Base-by-base conservation (phyloP, 805 yeast species). In the Kodamaea neixiangensis region DNA sequence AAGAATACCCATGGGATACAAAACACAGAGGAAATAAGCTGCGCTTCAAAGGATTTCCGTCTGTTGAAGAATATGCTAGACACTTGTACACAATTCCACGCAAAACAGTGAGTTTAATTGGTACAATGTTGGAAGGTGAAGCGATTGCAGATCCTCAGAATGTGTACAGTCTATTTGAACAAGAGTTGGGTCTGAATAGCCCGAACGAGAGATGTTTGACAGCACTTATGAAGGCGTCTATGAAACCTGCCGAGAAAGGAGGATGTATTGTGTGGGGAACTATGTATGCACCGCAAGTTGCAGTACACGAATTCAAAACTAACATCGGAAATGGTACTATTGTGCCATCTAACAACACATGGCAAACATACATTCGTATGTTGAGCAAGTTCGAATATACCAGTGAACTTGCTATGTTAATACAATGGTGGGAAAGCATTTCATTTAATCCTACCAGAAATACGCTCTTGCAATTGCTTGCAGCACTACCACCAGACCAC, bases 201-300 rank as follows among this genome's bases (percentile, higher is more conserved):
- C 73, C 75, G 1, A 68, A 67, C 49, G 70, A 65, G 22, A 55
- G 55, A 2, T 67, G 76, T 47, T 49, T 75, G 11, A 34, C 68
- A 2, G 78, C 84, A 0, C 65, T 86, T 20, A 71, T 86, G 25
- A 61, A 71, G 1, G 83, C 86, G 0, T 75, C 85, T 5, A 60
- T 68, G 55, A 59, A 63, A 34, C 49, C 57, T 2, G 56, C 53
- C 1, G 43, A 46, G 6, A 48, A 53, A 1, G 56, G 48, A 5
- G 54, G 63, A 11, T 56, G 59, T 29, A 43, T 76, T 2, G 46
- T 66, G 14, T 85, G 89, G 89, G 81, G 71, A 7, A 66, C 67
- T 1, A 46, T 73, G 37, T 78, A 67, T 47, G 87, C 91, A 0
- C 71, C 85, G 1, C 89, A 85, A 56, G 71, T 82, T 20, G 83